Evolutionary conservation across 495 filamentous ascomycete genomes (phyloP).

Genomic region (Tuber melanosporum): DNA sequence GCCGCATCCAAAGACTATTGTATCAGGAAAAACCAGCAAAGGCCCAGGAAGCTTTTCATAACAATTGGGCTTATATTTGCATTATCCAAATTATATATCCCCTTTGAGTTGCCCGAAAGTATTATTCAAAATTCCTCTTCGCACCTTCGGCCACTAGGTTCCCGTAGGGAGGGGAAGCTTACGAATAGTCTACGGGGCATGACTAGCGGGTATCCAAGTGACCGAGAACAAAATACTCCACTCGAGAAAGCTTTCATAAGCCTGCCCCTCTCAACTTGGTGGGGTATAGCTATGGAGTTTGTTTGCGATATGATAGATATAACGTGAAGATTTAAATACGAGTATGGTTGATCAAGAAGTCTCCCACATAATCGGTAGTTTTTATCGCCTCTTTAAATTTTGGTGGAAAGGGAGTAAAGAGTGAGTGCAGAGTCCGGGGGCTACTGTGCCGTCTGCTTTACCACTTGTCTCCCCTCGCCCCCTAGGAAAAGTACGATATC

Average conservation of each 20-base stretch:
- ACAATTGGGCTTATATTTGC: no score
- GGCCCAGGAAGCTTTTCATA: no score
- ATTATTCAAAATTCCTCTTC: not conserved
- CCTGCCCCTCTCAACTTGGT: not conserved
- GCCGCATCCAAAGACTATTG: no score
- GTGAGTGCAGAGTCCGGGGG: not conserved
- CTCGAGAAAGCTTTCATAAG: not conserved
- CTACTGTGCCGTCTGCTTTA: not conserved
- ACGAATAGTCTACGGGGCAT: not conserved
- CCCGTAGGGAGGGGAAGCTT: not conserved
- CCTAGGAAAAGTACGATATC: not conserved
- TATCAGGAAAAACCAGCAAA: no score
- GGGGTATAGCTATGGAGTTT: not conserved
- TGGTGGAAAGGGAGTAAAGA: not conserved
- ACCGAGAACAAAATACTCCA: no score
- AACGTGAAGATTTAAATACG: not conserved
- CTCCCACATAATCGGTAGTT: not conserved
- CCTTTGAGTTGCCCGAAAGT: no score
- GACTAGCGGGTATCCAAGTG: not conserved
- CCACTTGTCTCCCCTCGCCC: not conserved
- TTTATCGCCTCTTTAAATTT: not conserved
- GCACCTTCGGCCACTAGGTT: not conserved
- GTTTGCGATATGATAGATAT: not conserved
- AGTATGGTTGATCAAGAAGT: constrained; percentile 45
- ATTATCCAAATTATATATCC: no score